These are phyloP conservation scores for Brachypodium distachyon DNA, from an alignment of 202 grass and related monocot genomes.

Conservation along the genomic window DNA sequence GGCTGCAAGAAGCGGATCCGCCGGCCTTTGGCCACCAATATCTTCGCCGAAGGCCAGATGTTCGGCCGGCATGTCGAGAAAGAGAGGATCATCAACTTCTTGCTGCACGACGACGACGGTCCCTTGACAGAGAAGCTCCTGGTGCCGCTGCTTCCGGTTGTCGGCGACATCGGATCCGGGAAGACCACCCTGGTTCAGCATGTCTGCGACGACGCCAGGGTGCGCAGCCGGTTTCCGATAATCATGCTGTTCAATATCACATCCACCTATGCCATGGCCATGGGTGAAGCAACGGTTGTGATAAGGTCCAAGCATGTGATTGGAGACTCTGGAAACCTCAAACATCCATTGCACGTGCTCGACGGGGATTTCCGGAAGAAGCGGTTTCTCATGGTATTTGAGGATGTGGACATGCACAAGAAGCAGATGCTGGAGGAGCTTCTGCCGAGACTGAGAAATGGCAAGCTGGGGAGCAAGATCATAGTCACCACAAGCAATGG, in stretches of 20 bases:
- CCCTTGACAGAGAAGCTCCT: background rate
- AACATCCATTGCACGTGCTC: background rate
- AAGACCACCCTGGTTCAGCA: constrained; percentile 9
- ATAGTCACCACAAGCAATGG: background rate
- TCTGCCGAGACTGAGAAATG: background rate
- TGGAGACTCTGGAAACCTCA: background rate
- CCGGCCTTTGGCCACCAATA: background rate
- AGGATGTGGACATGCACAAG: background rate
- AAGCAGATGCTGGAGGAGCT: background rate
- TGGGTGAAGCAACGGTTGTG: background rate
- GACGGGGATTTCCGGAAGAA: background rate
- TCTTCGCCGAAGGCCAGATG: background rate
- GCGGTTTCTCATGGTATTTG: background rate
- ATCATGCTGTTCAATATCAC: background rate
- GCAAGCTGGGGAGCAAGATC: background rate
- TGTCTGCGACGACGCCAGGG: background rate
- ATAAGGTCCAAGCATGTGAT: background rate
- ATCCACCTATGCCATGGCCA: background rate
- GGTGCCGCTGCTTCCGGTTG: background rate
- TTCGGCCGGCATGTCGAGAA: constrained; percentile 14
- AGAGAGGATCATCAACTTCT: constrained; percentile 23
- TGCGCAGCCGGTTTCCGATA: background rate
- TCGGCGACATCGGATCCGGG: background rate
- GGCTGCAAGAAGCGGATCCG: background rate
- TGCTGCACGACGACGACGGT: background rate